Evolutionary conservation across 371 early-diverging fungal genomes (phyloP).

Genomic region (Circinella minor): DNA sequence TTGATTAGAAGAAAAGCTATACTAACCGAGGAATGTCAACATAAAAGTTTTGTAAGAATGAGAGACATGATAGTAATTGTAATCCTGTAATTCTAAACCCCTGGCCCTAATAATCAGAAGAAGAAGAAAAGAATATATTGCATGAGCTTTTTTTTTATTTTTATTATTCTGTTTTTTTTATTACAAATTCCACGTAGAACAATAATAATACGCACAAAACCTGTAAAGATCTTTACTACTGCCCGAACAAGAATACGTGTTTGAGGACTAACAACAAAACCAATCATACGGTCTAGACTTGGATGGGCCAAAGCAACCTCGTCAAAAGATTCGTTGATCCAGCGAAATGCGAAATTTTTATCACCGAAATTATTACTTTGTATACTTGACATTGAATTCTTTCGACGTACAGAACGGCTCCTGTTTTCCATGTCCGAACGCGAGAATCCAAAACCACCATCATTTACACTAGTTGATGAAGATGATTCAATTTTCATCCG

Average conservation of each 20-base stretch:
- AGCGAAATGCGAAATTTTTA: constrained; percentile 52
- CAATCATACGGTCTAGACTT: constrained; percentile 57
- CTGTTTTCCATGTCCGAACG: constrained; percentile 35
- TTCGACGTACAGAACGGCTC: constrained; percentile 14
- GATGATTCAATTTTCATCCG: constrained; percentile 1
- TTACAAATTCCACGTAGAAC: too few relatives aligned
- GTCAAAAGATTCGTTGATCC: constrained; percentile 58
- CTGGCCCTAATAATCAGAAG: constrained; percentile 53
- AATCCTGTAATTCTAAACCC: constrained; percentile 76
- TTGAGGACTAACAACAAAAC: constrained; percentile 56
- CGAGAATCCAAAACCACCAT: constrained; percentile 32
- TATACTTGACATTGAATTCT: constrained; percentile 36
- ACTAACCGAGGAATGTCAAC: constrained; percentile 54
- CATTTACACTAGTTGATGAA: not conserved
- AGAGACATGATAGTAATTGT: constrained; percentile 71
- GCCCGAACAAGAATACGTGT: constrained; percentile 51
- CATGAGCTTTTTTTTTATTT: too few relatives aligned
- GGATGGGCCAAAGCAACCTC: constrained; percentile 56
- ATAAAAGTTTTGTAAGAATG: constrained; percentile 68
- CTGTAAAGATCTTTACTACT: constrained; percentile 51
- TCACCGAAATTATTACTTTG: constrained; percentile 54
- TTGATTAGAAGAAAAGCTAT: not conserved
- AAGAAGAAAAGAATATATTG: too few relatives aligned
- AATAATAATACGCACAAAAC: constrained; percentile 37
- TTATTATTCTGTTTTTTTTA: too few relatives aligned